Evolutionary conservation across 345 rosid genomes (phyloP).

Genomic region (Citrus maxima): DNA sequence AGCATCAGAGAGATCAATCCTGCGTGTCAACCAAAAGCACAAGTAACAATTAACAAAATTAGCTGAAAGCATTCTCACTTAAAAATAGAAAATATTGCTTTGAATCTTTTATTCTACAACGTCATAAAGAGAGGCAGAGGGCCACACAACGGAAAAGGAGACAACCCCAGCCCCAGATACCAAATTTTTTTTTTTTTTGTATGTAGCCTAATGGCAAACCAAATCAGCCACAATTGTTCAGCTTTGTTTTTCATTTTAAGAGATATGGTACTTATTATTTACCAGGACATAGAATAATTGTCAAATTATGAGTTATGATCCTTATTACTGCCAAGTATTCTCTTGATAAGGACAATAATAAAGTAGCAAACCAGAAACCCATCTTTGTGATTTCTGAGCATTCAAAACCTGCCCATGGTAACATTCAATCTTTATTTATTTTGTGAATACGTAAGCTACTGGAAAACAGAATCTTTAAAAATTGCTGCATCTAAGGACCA

Average conservation of each 20-base stretch:
- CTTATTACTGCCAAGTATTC: not conserved
- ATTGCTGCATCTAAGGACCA: not conserved
- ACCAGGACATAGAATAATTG: not conserved
- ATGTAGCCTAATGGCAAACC: not conserved
- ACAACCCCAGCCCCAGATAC: not conserved
- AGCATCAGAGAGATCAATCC: conserved; percentile 37
- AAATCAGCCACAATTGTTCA: not conserved
- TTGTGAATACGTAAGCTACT: no score
- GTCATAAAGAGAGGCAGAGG: not conserved
- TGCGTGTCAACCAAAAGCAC: conserved; percentile 11
- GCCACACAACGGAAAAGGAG: not conserved
- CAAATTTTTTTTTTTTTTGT: no score
- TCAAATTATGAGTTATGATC: not conserved
- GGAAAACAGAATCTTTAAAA: not conserved
- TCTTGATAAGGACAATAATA: not conserved
- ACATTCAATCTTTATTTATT: no score
- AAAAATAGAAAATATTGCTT: not conserved
- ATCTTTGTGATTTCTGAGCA: not conserved
- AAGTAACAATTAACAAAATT: not conserved
- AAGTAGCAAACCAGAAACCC: not conserved
- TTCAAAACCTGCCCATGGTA: not conserved
- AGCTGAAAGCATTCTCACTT: not conserved
- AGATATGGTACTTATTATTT: not conserved
- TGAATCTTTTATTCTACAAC: not conserved
- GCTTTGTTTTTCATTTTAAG: not conserved